Evolutionary conservation across 2,329 filamentous ascomycete genomes (phyloP).

Genomic region (Stagonosporopsis chrysanthemi): DNA sequence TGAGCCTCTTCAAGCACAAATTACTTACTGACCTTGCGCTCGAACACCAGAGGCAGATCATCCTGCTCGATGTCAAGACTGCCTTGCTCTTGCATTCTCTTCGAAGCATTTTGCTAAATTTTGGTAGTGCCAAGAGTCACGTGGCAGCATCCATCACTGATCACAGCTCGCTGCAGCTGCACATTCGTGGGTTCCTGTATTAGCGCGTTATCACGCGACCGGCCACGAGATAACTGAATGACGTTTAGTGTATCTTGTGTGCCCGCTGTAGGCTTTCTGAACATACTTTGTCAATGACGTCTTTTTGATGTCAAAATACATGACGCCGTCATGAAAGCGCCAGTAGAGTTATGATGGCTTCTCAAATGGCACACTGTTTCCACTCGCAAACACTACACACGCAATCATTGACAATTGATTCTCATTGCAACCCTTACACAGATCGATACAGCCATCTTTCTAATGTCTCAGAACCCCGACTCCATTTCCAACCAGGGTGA

Average conservation of each 20-base stretch:
- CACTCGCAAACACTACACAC: neutral
- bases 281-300: conserved; percentile 7
- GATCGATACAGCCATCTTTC: conserved; percentile 27
- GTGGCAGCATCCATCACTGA: neutral
- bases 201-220: conserved; percentile 1
- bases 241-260: conserved; percentile 6
- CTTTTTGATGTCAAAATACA: conserved; percentile 13
- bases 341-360: neutral
- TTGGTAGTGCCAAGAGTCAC: neutral
- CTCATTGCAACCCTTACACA: neutral
- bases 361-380: neutral
- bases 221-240: conserved; percentile 2
- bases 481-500: conserved; percentile 61
- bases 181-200: neutral
- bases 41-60: neutral
- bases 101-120: neutral
- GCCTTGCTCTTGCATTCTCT: neutral
- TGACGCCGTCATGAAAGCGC: conserved; percentile 14
- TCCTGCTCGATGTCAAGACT: neutral
- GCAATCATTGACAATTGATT: neutral
- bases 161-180: neutral
- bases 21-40: neutral
- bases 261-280: conserved; percentile 8
- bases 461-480: conserved; percentile 58
- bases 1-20: neutral